Percentiles rank a stretch among this genome's conserved stretches.
Evolutionary conservation across 2,329 filamentous ascomycete genomes (phyloP).

Genomic region (Fusarium luffae): DNA sequence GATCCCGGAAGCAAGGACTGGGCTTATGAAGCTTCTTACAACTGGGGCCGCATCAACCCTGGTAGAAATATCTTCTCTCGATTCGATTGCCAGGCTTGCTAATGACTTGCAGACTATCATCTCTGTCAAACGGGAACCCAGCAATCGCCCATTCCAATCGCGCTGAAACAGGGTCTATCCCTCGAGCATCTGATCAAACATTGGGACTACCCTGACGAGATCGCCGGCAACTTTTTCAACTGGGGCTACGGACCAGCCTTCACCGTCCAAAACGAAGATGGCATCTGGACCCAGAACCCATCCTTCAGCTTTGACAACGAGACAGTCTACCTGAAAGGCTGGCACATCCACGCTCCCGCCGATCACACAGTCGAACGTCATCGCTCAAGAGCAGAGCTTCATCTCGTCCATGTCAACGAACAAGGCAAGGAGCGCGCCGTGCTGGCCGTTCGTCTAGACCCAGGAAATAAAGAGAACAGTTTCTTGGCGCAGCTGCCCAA

Average conservation of each 20-base stretch:
- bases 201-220: conserved; percentile 16
- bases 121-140: conserved; percentile 37
- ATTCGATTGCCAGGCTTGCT: accelerated
- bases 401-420: conserved; percentile 36
- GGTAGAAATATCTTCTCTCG: neutral
- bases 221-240: conserved; percentile 34
- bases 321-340: conserved; percentile 36
- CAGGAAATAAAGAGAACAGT: conserved; percentile 19
- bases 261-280: conserved; percentile 27
- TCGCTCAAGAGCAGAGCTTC: conserved; percentile 37
- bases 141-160: conserved; percentile 31
- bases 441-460: conserved; percentile 26
- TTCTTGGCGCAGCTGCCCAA: conserved; percentile 24
- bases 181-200: conserved; percentile 22
- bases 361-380: conserved; percentile 36
- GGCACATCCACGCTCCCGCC: conserved; percentile 37
- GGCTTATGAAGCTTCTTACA: conserved; percentile 34
- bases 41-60: conserved; percentile 35
- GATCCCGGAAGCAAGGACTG: conserved; percentile 8
- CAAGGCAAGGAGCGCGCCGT: conserved; percentile 30
- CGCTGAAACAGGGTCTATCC: conserved; percentile 32
- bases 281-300: conserved; percentile 18
- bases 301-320: conserved; percentile 36
- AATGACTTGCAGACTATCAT: conserved; percentile 9
- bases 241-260: conserved; percentile 38